Percentiles rank a stretch among this genome's conserved stretches.
Evolutionary conservation across 192 early-diverging fungal genomes (phyloP).

Genomic region (Gaertneriomyces sp.): DNA sequence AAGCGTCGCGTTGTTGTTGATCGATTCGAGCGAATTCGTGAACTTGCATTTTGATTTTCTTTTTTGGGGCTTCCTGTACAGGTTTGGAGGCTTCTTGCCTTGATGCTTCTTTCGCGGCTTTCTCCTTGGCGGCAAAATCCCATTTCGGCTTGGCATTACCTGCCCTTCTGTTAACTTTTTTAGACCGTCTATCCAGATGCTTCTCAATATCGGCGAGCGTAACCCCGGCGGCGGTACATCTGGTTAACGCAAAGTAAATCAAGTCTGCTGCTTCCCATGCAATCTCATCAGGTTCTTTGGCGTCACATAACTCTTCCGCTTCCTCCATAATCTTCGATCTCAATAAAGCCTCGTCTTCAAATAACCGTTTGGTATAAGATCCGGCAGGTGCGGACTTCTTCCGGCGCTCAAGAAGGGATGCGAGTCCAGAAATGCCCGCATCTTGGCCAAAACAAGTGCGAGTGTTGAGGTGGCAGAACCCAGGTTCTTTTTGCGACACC

Average conservation of each 20-base stretch:
- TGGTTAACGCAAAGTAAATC: constrained; percentile 91
- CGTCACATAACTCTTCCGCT: constrained; percentile 86
- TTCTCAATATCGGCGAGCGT: constrained; percentile 79
- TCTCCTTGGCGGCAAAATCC: constrained; percentile 4
- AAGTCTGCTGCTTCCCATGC: constrained; percentile 95
- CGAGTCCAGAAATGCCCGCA: constrained; percentile 70
- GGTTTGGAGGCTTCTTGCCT: constrained; percentile 40
- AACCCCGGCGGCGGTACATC: constrained; percentile 79
- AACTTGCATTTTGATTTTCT: constrained; percentile 68
- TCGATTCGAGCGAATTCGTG: constrained; percentile 56
- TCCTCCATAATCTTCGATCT: constrained; percentile 94
- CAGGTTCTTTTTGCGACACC: constrained; percentile 80
- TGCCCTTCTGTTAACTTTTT: constrained; percentile 79
- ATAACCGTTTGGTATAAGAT: constrained; percentile 90
- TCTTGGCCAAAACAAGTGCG: constrained; percentile 87
- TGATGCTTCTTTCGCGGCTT: not conserved
- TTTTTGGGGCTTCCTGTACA: constrained; percentile 15
- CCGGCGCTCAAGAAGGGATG: constrained; percentile 63
- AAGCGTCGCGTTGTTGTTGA: constrained; percentile 45
- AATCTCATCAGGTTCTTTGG: constrained; percentile 69
- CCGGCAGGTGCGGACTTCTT: constrained; percentile 72
- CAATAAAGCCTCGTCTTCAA: constrained; percentile 75
- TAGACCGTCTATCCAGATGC: constrained; percentile 77
- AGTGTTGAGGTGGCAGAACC: constrained; percentile 93
- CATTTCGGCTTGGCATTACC: constrained; percentile 87